Evolutionary conservation across 2,329 filamentous ascomycete genomes (phyloP), one percentile per base, ranked within the genome.

Genomic region (Sordariomycetes sp.): DNA sequence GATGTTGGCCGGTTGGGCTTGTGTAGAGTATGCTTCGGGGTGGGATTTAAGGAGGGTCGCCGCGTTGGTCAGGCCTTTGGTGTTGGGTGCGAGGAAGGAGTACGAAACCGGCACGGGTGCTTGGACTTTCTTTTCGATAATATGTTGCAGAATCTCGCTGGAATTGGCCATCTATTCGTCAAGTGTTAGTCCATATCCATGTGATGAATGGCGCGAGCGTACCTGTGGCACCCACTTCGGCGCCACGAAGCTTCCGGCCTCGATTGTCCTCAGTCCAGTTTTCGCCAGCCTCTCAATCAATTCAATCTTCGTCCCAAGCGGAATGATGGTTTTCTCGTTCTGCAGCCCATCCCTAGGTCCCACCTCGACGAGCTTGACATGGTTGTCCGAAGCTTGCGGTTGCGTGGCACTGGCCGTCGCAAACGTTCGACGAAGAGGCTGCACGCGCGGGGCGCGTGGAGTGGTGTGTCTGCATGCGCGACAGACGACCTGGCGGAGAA

Each of bases 151-250:
- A 30, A 92, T 84, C 26, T 83, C 70, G 50, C 74, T 72, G 3
- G 85, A 88, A 48, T 84, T 82, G 42, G 79, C 79, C 84, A 90
- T 88, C 80, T 86, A 36, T 3, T 23, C 15, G 10, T 23, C 23
- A 21, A 37, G 16, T 16, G 21, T 15, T 21, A 15, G 39, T 48
- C 36, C 48, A 31, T 24, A 28, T 33, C 17, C 31, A 19, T 31
- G 21, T 14, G 30, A 35, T 16, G 12, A 12, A 20, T n/a, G 6
- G 16, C 14, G 5, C 8, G 23, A n/a, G 30, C 53, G 41, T 47
- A 86, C 75, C 68, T 92, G 86, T 4, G 86, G 86, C 32, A 88
- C 79, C 74, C 82, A 88, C 72, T 84, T 86, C 2, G 86, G 83
- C 30, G 82, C 75, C 8, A 93, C 86, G 49, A 93, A 86, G 2